phyloP scores from a whole-genome alignment of 257 asterid species.

The Solanum arcanum region DNA sequence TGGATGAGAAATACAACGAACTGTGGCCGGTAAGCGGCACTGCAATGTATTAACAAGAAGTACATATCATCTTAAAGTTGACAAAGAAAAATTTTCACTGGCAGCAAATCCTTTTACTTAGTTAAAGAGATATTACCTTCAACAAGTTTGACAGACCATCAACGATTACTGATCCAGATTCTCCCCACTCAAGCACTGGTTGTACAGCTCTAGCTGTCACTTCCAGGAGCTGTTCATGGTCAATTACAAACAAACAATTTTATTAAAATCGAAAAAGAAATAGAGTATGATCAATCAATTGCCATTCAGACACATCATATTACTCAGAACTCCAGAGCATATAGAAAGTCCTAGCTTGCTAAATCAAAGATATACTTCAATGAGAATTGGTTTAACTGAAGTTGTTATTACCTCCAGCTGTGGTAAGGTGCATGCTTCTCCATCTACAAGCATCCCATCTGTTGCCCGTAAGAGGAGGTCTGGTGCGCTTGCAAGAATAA shows the following conservation, averaged over 20 bases:
- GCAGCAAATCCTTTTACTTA: background rate
- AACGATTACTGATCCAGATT: conserved; percentile 77
- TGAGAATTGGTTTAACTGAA: background rate
- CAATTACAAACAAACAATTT: conserved; percentile 7
- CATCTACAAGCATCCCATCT: conserved; percentile 97
- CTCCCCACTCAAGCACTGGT: conserved; percentile 91
- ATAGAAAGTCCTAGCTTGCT: background rate
- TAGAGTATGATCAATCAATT: background rate
- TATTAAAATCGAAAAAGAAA: background rate
- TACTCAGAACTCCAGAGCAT: background rate
- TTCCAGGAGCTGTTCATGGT: conserved; percentile 61
- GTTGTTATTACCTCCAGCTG: conserved; percentile 73
- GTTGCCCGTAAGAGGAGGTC: conserved; percentile 97
- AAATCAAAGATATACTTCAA: background rate
- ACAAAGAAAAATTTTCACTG: background rate
- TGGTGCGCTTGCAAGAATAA: conserved; percentile 77
- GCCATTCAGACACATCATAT: background rate
- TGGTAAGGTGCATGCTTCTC: conserved; percentile 98
- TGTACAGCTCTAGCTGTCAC: conserved; percentile 92
- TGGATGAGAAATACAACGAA: conserved; percentile 83
- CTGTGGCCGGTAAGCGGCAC: conserved; percentile 94
- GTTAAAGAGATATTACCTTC: conserved; percentile 41
- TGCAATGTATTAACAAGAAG: conserved; percentile 17
- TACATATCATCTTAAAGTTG: background rate
- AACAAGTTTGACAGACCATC: conserved; percentile 85